Percentiles rank a stretch among this genome's conserved stretches.
Evolutionary conservation across 139 green algal genomes (phyloP).

Genomic region (Tetradesmus lagerheimii): DNA sequence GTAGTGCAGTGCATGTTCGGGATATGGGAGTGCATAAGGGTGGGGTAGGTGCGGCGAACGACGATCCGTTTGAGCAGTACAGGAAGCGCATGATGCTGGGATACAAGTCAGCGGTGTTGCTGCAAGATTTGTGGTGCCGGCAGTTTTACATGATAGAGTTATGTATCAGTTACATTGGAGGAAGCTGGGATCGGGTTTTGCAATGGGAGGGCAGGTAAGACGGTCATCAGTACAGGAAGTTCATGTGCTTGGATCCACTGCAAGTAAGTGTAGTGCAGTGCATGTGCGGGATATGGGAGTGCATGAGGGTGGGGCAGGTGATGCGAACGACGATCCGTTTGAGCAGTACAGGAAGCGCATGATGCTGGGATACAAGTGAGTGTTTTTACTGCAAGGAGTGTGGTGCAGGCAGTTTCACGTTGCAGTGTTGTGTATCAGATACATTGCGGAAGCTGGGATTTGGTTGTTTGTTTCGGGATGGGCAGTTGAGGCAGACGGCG

Average conservation of each 20-base stretch:
- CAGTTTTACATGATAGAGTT: background rate
- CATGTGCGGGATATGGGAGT: slow-evolving; percentile 58
- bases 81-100: slow-evolving; percentile 84
- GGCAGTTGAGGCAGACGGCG: too few species aligned
- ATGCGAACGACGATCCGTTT: slow-evolving; percentile 68
- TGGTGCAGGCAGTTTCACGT: background rate
- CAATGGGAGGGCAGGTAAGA: too few species aligned
- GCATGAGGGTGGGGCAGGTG: slow-evolving; percentile 45
- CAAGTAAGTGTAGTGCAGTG: slow-evolving; percentile 13
- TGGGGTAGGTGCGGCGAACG: slow-evolving; percentile 56
- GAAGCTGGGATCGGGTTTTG: too few species aligned
- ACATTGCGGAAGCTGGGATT: too few species aligned
- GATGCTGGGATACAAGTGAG: slow-evolving; percentile 84
- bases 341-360: slow-evolving; percentile 75
- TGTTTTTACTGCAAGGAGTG: background rate
- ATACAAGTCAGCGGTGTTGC: slow-evolving; percentile 67
- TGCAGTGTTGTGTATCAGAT: too few species aligned
- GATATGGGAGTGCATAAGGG: too few species aligned
- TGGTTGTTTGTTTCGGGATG: too few species aligned
- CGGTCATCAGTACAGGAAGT: too few species aligned
- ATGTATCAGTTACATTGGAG: too few species aligned
- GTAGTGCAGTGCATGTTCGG: too few species aligned
- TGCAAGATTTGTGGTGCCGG: too few species aligned
- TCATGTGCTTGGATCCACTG: too few species aligned
- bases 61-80: slow-evolving; percentile 75